Evolutionary conservation across 2,329 filamentous ascomycete species (phyloP).

Genomic region (Talaromyces funiculosus): DNA sequence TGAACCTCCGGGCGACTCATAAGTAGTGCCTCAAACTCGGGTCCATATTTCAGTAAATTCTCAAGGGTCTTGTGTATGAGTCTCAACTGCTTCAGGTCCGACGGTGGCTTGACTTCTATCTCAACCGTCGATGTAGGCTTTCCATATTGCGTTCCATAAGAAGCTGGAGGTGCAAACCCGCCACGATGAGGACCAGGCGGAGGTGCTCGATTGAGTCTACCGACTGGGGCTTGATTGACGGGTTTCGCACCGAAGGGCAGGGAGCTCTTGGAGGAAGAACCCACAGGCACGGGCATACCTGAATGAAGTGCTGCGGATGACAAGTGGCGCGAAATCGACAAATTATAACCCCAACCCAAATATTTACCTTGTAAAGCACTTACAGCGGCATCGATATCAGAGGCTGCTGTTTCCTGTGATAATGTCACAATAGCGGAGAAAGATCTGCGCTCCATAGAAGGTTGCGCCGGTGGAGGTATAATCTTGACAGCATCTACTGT

Average conservation of each 20-base stretch:
- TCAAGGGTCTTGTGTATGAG: conserved; percentile 88
- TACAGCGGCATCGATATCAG: conserved; percentile 75
- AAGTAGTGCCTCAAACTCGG: conserved; percentile 83
- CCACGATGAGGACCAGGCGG: conserved; percentile 49
- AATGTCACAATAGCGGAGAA: conserved; percentile 74
- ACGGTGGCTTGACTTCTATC: conserved; percentile 68
- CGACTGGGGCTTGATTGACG: conserved; percentile 46
- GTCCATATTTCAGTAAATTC: conserved; percentile 68
- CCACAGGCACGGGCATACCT: conserved; percentile 44
- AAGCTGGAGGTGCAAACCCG: conserved; percentile 71
- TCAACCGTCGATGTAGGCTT: conserved; percentile 51
- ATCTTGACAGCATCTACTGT: conserved; percentile 70
- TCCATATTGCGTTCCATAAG: conserved; percentile 52
- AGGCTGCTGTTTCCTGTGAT: conserved; percentile 71
- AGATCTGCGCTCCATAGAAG: conserved; percentile 59
- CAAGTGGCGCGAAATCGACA: conserved; percentile 74
- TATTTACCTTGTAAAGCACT: conserved; percentile 76
- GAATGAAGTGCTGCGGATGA: conserved; percentile 66
- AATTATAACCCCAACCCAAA: conserved; percentile 75
- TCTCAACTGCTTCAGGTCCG: conserved; percentile 70
- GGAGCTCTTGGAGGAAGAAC: conserved; percentile 46
- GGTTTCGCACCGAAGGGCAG: conserved; percentile 75
- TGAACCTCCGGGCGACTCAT: conserved; percentile 84
- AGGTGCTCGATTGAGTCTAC: conserved; percentile 45
- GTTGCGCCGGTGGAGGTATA: conserved; percentile 48